Percentiles rank a stretch among this genome's conserved stretches.
Evolutionary conservation across 768 basidiomycete genomes (phyloP).

Genomic region (Termitomyces sp.): DNA sequence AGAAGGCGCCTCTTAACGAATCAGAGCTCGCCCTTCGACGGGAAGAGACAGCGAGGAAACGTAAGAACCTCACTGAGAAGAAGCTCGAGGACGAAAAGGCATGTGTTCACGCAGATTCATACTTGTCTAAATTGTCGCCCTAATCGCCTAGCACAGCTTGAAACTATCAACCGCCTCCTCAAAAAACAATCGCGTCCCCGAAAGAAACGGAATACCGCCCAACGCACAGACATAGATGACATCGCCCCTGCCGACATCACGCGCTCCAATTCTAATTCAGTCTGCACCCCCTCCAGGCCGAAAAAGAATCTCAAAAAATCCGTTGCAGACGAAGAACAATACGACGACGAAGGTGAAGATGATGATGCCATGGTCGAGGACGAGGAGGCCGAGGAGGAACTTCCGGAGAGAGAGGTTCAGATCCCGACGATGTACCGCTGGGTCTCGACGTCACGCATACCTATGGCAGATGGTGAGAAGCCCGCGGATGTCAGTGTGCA

Average conservation of each 20-base stretch:
- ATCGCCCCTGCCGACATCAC: conserved; percentile 21
- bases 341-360: neutral
- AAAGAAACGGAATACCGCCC: conserved; percentile 55
- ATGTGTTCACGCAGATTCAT: neutral
- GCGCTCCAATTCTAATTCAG: conserved; percentile 21
- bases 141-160: conserved; percentile 44
- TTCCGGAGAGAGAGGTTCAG: conserved; percentile 17
- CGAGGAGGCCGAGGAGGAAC: conserved; percentile 35
- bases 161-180: conserved; percentile 85
- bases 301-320: conserved; percentile 5
- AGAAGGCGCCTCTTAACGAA: conserved; percentile 22
- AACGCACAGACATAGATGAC: conserved; percentile 25
- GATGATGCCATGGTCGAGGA: neutral
- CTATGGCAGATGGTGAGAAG: neutral
- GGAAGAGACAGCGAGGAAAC: conserved; percentile 80
- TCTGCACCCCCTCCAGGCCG: conserved; percentile 9
- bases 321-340: neutral
- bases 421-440: conserved; percentile 67
- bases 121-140: too few species aligned
- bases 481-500: neutral
- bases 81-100: conserved; percentile 87
- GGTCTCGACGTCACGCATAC: conserved; percentile 54
- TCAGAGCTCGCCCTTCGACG: conserved; percentile 37
- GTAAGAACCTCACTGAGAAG: conserved; percentile 78
- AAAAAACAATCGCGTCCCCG: conserved; percentile 79